A percentile compares a stretch with the other conserved stretches of the same genome.
These are phyloP conservation scores for Paulownia fortunei DNA, from an alignment of 257 asterid genomes.

Conservation along the genomic window DNA sequence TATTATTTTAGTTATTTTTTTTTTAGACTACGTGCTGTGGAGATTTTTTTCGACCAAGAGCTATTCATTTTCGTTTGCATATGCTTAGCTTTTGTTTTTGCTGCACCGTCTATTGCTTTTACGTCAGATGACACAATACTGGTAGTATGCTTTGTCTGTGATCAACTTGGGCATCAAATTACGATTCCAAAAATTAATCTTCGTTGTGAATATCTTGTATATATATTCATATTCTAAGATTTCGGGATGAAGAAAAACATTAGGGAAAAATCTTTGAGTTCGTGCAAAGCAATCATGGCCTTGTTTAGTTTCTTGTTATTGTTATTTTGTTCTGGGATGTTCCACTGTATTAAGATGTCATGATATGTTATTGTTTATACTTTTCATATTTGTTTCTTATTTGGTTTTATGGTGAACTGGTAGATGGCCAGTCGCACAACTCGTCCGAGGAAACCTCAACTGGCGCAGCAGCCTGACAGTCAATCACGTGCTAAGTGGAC, in stretches of 20 bases:
- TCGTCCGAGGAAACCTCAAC: constrained; percentile 53
- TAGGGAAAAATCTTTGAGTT: background rate
- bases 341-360: background rate
- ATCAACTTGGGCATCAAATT: background rate
- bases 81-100: background rate
- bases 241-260: background rate
- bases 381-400: constrained; percentile 22
- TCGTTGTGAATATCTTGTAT: background rate
- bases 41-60: background rate
- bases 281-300: background rate
- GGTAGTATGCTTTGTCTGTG: background rate
- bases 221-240: constrained; percentile 7
- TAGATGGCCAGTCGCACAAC: constrained; percentile 73
- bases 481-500: constrained; percentile 91
- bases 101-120: background rate
- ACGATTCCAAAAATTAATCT: background rate
- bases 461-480: constrained; percentile 54
- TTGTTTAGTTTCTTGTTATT: constrained; percentile 17
- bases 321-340: constrained; percentile 16
- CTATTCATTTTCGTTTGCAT: background rate
- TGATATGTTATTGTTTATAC: constrained; percentile 7
- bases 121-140: background rate
- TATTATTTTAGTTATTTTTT: background rate
- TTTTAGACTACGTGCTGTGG: background rate
- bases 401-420: constrained; percentile 31